These are phyloP conservation scores for Papiliotrema terrestris DNA, from an alignment of 1,284 basidiomycete species.

Conservation along the genomic window DNA sequence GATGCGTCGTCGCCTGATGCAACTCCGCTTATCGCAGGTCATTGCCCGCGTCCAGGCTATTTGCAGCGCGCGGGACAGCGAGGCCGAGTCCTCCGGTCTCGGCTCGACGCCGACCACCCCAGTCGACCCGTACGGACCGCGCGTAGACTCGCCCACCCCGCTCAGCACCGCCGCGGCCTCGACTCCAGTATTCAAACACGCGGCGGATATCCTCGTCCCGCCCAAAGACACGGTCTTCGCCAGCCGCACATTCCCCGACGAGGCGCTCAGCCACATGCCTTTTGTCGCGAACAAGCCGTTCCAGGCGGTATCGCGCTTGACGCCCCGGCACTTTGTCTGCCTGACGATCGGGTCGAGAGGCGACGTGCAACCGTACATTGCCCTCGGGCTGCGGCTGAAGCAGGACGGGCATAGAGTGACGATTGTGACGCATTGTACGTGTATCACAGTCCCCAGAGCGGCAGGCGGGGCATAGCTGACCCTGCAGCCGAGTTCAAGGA, in stretches of 20 bases:
- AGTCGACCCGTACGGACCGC: background rate
- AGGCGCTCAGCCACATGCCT: conserved; percentile 40
- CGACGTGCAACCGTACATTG: conserved; percentile 54
- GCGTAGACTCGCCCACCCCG: background rate
- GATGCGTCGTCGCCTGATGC: conserved; percentile 15
- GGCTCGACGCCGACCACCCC: too few species aligned
- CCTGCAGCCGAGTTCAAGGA: conserved; percentile 55
- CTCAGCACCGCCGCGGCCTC: background rate
- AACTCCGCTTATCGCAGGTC: conserved; percentile 6
- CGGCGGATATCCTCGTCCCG: conserved; percentile 36
- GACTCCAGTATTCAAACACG: conserved; percentile 7
- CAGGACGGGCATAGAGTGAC: conserved; percentile 55
- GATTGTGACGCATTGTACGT: conserved; percentile 59
- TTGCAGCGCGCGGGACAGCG: background rate
- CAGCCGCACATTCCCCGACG: conserved; percentile 29
- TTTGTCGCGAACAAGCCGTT: conserved; percentile 44
- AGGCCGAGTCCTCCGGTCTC: too few species aligned
- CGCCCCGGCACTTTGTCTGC: conserved; percentile 41
- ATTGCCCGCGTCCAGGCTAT: conserved; percentile 11
- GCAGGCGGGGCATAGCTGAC: background rate
- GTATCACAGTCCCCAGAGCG: too few species aligned
- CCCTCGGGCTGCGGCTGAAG: conserved; percentile 50
- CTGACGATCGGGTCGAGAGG: conserved; percentile 54
- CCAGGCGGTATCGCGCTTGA: conserved; percentile 16
- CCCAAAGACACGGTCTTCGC: conserved; percentile 25